phyloP scores from a whole-genome alignment of 2,329 filamentous ascomycete species.

The Dactylellina leptospora region DNA sequence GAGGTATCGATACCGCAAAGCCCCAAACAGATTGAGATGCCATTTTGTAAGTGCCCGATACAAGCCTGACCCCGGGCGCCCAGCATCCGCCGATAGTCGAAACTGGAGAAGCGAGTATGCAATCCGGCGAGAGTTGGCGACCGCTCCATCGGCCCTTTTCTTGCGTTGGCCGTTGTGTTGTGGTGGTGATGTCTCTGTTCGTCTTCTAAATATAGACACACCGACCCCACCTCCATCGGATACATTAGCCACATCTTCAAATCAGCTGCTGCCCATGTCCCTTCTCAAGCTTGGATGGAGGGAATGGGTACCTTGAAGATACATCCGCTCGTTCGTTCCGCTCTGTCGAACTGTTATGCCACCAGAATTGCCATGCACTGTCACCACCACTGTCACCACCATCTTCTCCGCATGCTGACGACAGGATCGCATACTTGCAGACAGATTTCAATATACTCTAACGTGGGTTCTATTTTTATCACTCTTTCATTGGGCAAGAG shows the following conservation, averaged over 20 bases:
- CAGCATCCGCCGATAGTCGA: neutral
- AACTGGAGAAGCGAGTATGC: neutral
- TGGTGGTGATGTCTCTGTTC: neutral
- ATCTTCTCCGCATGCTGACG: conserved; percentile 39
- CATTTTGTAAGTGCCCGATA: neutral
- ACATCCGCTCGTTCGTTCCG: neutral
- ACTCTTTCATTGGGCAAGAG: neutral
- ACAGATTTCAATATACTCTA: conserved; percentile 16
- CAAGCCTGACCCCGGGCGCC: neutral
- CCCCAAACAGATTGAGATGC: conserved; percentile 6
- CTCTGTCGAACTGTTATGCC: conserved; percentile 15
- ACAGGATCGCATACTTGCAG: conserved; percentile 41
- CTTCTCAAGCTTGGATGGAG: neutral
- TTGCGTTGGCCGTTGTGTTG: neutral
- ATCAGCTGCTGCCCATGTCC: neutral
- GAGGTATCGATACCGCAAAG: conserved; percentile 21
- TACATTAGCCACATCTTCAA: too few species aligned
- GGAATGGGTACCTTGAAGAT: neutral
- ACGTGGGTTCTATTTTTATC: conserved; percentile 53
- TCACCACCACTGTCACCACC: too few species aligned
- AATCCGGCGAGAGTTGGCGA: neutral
- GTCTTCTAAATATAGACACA: conserved; percentile 14
- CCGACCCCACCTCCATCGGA: neutral
- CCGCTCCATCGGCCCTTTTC: neutral
- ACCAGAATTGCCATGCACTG: conserved; percentile 5